These are phyloP conservation scores for Agastache rugosa DNA, from an alignment of 257 asterid species.

Conservation along the genomic window DNA sequence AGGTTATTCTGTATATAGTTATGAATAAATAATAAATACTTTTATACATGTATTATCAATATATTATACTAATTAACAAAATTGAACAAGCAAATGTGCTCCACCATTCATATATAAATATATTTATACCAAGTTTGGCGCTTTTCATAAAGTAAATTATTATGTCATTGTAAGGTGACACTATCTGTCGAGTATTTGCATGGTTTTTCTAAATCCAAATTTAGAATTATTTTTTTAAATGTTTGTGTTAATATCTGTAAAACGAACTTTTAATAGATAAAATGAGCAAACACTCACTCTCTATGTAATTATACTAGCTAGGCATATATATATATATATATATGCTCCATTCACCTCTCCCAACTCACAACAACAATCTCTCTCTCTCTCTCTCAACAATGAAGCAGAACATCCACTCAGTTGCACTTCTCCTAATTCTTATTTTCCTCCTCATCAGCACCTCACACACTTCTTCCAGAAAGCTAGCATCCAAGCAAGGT, in stretches of 20 bases:
- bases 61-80: not conserved
- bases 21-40: too few relatives aligned
- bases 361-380: constrained; percentile 39
- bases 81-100: constrained; percentile 2
- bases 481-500: constrained; percentile 41
- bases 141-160: not conserved
- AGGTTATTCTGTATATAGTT: too few relatives aligned
- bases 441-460: constrained; percentile 35
- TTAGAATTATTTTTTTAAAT: not conserved
- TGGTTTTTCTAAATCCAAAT: not conserved
- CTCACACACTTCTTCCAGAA: constrained; percentile 42
- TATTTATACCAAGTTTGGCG: not conserved
- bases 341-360: constrained; percentile 41
- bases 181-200: not conserved
- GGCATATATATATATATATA: constrained; percentile 37
- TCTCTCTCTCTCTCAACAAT: constrained; percentile 40
- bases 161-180: not conserved
- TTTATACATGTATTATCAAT: not conserved
- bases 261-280: too few relatives aligned
- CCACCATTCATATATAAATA: not conserved
- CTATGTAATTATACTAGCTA: too few relatives aligned
- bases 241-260: not conserved
- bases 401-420: constrained; percentile 31
- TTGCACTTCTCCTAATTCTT: constrained; percentile 32
- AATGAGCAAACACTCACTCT: too few relatives aligned